Base-by-base conservation (phyloP, 2,329 filamentous ascomycete genomes). In the Beauveria scarabaeidicola region DNA sequence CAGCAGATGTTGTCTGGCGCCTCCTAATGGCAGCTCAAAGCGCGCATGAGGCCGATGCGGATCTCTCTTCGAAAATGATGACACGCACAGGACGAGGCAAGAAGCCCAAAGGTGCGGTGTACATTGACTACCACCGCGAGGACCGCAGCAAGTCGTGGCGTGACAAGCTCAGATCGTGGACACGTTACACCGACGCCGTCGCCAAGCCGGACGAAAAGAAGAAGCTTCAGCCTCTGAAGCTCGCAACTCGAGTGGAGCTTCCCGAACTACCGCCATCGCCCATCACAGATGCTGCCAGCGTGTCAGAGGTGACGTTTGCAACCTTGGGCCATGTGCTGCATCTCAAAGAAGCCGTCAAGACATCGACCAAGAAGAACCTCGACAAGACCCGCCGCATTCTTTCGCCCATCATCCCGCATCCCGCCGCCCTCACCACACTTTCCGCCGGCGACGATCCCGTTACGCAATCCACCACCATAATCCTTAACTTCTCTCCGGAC, bases 301-400 rank as follows among this genome's bases (percentile, higher is more conserved):
- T 48, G 23, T 48, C 50, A 13, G 41, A 50, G 3, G 43, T 56
- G 46, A 61, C 43, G 7, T 15, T 55, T 9, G 58, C 80, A 11
- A 71, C 73, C 3, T 84, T 84, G 64, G 82, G 82, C 19, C 77
- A 81, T 57, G 63, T 83, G 38, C 73, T 84, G 0, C 77, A 79
- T 61, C 52, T 58, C 6, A 55, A 64, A 23, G 66, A 69, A 40
- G 52, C 60, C 23, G 23, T 25, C 8, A 47, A 50, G 21, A 25
- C n/a, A 17, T 21, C 57, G 15, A 29, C 32, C 38, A 58, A 36
- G 32, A 52, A 43, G n/a, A 38, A 21, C 38, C 13, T 40, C 4
- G 41, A 29, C 23, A 41, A 27, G 15, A 23, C 5, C 47, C 64
- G 64, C 5, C 76, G 75, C 51, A 70, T 77, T 50, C 74, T 84